Conservation (phyloP, 2,329 filamentous ascomycete genomes). For the Ophiostoma ips region DNA sequence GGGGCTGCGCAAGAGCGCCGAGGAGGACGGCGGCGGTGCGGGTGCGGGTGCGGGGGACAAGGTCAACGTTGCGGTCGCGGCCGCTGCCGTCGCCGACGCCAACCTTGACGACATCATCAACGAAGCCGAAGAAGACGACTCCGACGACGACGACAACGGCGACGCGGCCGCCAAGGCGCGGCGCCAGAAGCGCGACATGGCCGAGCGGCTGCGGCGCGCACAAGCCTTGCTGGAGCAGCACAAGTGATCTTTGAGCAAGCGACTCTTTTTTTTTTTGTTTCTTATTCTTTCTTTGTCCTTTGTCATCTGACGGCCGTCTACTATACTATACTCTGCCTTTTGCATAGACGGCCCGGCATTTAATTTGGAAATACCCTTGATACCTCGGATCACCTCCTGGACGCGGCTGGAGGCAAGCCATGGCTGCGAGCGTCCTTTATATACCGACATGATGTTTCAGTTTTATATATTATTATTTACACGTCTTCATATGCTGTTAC, state of each 20-base stretch:
- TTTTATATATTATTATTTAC: too few relatives aligned
- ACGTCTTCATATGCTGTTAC: too few relatives aligned
- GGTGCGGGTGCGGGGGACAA: not conserved
- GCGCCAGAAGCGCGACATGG: constrained; percentile 22
- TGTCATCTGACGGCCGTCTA: too few relatives aligned
- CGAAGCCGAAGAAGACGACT: constrained; percentile 2
- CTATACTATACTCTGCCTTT: not conserved
- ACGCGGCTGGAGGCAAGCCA: too few relatives aligned
- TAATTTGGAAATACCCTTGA: not conserved
- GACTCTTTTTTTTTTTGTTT: not conserved
- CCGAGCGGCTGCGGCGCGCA: constrained; percentile 28
- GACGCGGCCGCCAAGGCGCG: constrained; percentile 12
- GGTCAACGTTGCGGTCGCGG: not conserved
- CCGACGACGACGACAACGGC: constrained; percentile 1
- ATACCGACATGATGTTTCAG: too few relatives aligned
- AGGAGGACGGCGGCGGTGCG: not conserved
- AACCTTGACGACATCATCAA: not conserved
- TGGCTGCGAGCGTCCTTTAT: too few relatives aligned
- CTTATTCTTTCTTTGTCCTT: not conserved
- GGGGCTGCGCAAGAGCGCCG: not conserved
- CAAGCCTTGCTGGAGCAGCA: constrained; percentile 22
- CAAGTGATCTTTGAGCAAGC: not conserved
- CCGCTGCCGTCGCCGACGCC: not conserved
- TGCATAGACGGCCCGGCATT: not conserved
- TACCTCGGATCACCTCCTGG: not conserved